Evolutionary conservation across 768 basidiomycete species (phyloP), one percentile per base, ranked within the genome.

Genomic region (Termitomyces sp.): DNA sequence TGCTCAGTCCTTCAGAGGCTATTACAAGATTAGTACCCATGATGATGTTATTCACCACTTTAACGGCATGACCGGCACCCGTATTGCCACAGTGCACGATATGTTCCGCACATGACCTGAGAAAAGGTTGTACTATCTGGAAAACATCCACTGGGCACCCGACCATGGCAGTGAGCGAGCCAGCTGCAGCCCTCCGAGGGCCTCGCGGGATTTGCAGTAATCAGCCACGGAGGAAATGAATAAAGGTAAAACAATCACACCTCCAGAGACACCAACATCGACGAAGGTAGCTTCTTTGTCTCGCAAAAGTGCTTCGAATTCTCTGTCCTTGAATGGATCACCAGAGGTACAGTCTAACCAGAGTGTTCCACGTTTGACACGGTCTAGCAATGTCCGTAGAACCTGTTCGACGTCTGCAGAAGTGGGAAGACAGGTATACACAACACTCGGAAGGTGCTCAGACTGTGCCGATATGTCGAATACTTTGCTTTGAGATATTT

Each of bases 271-370:
- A 16, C 54, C 50, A 23, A 52, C 59, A 17, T 59, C 59, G 2
- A 53, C n/a, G 25, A 59, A 59, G 4, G 43, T 19, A 2, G 54
- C 41, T 6, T 17, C 54, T 25, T 56, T 52, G 8, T 42, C 30
- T n/a, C 30, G n/a, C n/a, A 59, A 35, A 6, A 52, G 10, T 8
- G 21, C 37, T 10, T 21, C 23, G 41, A 52, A 52, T 42, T 59
- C 49, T 46, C 42, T 50, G 25, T 49, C 53, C 30, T 47, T 30
- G 21, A 47, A 28, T 7, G 58, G 53, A 27, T 59, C 49, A 16
- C 58, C 58, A 21, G 58, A 59, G 17, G 58, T 59, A 14, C 48
- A 55, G 25, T 56, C 54, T 19, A 59, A 47, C 59, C 59, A 59
- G 12, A 59, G 23, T 19, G 55, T 47, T 16, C 54, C 58, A 41